phyloP scores from a whole-genome alignment of 192 early-diverging fungal species.

The Endogone sp. region DNA sequence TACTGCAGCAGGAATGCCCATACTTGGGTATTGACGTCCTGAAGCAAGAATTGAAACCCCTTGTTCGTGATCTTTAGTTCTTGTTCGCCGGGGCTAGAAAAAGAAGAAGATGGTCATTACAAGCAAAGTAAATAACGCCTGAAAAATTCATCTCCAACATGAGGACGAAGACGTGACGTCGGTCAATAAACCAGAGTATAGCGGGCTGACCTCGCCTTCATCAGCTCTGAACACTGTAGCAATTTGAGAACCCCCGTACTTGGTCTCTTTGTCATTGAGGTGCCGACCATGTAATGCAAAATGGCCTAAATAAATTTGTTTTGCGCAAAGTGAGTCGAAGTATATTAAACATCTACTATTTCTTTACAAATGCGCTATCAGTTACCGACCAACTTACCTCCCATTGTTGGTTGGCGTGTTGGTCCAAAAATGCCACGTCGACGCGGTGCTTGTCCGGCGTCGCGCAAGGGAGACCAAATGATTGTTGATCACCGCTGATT shows the following conservation, averaged over 20 bases:
- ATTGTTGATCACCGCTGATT: conserved; percentile 73
- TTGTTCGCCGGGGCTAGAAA: neutral
- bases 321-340: too few species aligned
- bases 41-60: conserved; percentile 96
- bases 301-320: conserved; percentile 58
- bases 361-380: too few species aligned
- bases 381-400: too few species aligned
- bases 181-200: too few species aligned
- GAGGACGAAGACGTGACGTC: too few species aligned
- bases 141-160: neutral
- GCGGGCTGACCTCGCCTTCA: too few species aligned
- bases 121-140: neutral
- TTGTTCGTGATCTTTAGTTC: conserved; percentile 77
- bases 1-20: conserved; percentile 97
- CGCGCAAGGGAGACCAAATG: conserved; percentile 76
- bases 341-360: too few species aligned
- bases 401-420: conserved; percentile 82
- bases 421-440: conserved; percentile 69
- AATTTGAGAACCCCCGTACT: conserved; percentile 69
- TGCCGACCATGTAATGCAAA: conserved; percentile 92
- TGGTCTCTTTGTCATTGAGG: conserved; percentile 55
- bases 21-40: conserved; percentile 91
- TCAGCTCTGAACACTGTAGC: conserved; percentile 72
- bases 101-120: neutral
- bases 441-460: conserved; percentile 59